These are phyloP conservation scores for Avicennia marina DNA, from an alignment of 257 asterid species.

Conservation along the genomic window DNA sequence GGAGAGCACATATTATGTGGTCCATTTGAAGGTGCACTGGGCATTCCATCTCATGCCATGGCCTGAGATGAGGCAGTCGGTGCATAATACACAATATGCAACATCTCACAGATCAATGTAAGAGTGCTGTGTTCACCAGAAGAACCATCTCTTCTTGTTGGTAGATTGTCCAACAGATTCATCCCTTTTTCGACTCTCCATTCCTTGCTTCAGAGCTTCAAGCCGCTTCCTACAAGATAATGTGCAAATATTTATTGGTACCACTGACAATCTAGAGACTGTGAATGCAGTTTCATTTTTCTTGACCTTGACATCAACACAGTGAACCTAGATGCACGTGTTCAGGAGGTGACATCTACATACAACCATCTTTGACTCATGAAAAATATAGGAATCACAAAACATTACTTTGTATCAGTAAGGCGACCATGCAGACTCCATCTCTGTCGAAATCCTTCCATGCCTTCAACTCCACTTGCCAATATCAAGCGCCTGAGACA, in stretches of 20 bases:
- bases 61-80: no score
- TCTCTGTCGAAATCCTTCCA: constrained; percentile 87
- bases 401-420: constrained; percentile 69
- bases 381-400: constrained; percentile 6
- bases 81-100: no score
- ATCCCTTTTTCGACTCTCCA: constrained; percentile 55
- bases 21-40: no score
- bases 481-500: constrained; percentile 54
- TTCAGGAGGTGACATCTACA: not conserved
- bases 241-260: not conserved
- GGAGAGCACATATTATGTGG: no score
- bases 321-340: no score
- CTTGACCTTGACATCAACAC: no score
- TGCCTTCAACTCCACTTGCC: constrained; percentile 95
- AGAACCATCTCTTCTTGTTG: constrained; percentile 65
- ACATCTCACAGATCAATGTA: no score
- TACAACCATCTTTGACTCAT: not conserved
- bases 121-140: constrained; percentile 38
- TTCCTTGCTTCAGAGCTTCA: constrained; percentile 74
- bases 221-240: constrained; percentile 49
- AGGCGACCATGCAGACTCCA: constrained; percentile 93
- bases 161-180: constrained; percentile 26
- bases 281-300: not conserved
- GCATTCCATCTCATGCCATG: no score
- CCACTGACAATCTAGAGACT: not conserved